These are phyloP conservation scores for Heimioporus sp. DNA, from an alignment of 768 basidiomycete species.

Conservation along the genomic window DNA sequence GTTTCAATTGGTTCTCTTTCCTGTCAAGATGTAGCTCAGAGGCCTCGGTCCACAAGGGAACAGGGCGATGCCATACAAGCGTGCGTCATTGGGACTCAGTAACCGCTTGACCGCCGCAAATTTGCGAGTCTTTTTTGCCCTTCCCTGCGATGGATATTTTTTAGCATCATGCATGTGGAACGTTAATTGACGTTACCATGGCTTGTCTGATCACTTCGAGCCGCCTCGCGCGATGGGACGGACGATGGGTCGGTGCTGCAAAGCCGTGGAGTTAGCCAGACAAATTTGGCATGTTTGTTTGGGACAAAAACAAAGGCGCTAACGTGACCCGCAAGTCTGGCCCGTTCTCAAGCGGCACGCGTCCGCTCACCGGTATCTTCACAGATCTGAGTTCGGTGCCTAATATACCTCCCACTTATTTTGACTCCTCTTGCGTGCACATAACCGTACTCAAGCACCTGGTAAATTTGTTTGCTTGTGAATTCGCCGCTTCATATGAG, in stretches of 20 bases:
- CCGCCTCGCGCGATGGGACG: no score
- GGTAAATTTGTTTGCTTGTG: neutral
- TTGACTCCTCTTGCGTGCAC: neutral
- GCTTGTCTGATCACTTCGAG: neutral
- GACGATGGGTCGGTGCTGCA: no score
- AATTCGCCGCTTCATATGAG: neutral
- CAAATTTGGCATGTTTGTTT: no score
- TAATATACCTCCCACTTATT: no score
- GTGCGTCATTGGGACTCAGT: slow-evolving; percentile 89
- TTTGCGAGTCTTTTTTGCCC: slow-evolving; percentile 91
- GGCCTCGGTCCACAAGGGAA: neutral
- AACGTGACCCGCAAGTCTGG: no score
- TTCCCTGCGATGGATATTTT: slow-evolving; percentile 54
- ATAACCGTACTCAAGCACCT: neutral
- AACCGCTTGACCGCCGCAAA: slow-evolving; percentile 94
- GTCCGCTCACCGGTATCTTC: no score
- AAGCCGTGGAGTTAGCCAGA: no score
- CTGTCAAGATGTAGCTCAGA: slow-evolving; percentile 40
- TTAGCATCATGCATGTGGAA: neutral
- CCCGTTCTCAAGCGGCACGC: no score
- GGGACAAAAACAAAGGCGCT: no score
- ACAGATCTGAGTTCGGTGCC: no score
- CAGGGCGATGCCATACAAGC: slow-evolving; percentile 60
- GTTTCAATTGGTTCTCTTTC: slow-evolving; percentile 91
- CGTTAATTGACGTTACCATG: no score